phyloP scores from a whole-genome alignment of 1,284 basidiomycete genomes.

The Gomphus bonarii region DNA sequence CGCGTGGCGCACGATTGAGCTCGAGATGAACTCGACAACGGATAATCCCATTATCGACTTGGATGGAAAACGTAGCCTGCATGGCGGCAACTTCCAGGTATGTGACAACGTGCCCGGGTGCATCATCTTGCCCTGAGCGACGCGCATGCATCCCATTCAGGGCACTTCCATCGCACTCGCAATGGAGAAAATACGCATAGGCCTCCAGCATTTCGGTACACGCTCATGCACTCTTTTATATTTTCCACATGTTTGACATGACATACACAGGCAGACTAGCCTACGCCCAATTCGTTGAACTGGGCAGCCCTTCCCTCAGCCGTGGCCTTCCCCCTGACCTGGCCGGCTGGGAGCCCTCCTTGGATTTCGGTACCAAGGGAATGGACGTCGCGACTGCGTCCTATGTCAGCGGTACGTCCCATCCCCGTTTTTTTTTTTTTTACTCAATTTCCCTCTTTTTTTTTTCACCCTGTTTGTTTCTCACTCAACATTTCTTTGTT shows the following conservation, averaged over 20 bases:
- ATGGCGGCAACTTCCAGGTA: slow-evolving; percentile 27
- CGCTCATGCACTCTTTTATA: background rate
- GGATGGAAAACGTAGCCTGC: slow-evolving; percentile 14
- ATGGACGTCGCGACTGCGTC: slow-evolving; percentile 29
- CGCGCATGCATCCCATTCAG: background rate
- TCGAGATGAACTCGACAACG: slow-evolving; percentile 31
- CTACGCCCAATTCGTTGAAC: slow-evolving; percentile 31
- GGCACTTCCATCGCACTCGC: slow-evolving; percentile 28
- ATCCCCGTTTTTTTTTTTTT: background rate
- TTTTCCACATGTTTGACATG: background rate
- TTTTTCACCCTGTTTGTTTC: background rate
- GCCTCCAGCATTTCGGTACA: slow-evolving; percentile 26
- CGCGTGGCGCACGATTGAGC: slow-evolving; percentile 23
- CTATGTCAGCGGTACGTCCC: slow-evolving; percentile 19
- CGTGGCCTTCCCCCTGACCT: slow-evolving; percentile 26
- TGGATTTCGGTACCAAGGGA: slow-evolving; percentile 31
- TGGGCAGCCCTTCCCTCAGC: slow-evolving; percentile 27
- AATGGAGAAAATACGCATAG: slow-evolving; percentile 29
- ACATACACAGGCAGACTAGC: slow-evolving; percentile 15
- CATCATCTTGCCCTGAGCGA: no score
- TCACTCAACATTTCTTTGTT: no score
- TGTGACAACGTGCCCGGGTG: no score
- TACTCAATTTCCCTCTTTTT: background rate
- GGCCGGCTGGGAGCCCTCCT: slow-evolving; percentile 24
- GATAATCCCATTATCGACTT: slow-evolving; percentile 11